A percentile compares a stretch with the other conserved stretches of the same genome.
Conservation (phyloP, 257 asterid genomes). For the Lycium barbarum region DNA sequence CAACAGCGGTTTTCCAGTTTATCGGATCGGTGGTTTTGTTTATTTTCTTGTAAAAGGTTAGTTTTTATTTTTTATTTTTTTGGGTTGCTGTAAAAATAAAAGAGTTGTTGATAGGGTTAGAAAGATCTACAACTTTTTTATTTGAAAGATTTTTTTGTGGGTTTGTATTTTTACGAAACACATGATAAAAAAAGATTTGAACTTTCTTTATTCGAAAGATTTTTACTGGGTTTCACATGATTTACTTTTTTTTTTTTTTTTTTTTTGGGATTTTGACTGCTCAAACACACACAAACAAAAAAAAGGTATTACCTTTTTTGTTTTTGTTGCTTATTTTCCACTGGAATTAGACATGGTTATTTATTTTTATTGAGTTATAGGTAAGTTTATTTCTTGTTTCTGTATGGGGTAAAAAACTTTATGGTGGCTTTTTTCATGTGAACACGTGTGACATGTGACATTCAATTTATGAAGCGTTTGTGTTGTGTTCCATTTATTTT, state of each 20-base stretch:
- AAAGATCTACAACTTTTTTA: not conserved
- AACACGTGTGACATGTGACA: not conserved
- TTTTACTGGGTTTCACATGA: not conserved
- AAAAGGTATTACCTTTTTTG: too few relatives aligned
- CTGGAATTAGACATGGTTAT: not conserved
- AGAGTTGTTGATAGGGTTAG: not conserved
- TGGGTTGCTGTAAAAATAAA: not conserved
- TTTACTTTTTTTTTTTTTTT: not conserved
- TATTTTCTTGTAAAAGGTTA: not conserved
- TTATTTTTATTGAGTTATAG: conserved; percentile 10
- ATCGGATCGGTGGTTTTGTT: conserved; percentile 21
- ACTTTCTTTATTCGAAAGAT: not conserved
- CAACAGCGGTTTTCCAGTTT: conserved; percentile 41
- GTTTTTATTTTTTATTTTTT: not conserved
- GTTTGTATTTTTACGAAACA: too few relatives aligned
- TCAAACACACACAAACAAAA: not conserved
- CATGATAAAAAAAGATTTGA: not conserved
- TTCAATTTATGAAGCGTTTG: not conserved
- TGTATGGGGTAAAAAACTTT: not conserved
- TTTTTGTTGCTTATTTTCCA: not conserved
- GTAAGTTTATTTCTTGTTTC: not conserved
- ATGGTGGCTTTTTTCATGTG: not conserved
- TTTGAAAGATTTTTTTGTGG: not conserved
- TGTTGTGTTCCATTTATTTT: not conserved
- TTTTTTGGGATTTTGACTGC: not conserved